Conservation (phyloP, 495 filamentous ascomycete species). For the Xylaria grammica region DNA sequence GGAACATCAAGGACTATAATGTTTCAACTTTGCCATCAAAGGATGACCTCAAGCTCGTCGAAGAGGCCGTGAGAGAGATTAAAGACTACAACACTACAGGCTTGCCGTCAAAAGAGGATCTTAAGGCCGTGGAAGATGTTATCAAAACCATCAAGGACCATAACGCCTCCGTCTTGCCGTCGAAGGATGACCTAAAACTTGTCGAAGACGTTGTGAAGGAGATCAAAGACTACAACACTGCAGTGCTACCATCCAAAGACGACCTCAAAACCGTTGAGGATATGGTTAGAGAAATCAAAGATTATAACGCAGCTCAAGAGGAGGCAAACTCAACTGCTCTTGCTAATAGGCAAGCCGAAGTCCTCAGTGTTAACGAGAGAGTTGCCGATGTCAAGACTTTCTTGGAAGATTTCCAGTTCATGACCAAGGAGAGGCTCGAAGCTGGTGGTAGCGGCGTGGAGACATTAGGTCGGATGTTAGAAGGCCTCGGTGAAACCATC, state of each 20-base stretch:
- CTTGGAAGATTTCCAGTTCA: constrained; percentile 55
- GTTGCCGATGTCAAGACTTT: constrained; percentile 58
- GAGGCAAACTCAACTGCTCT: constrained; percentile 78
- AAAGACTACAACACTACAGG: constrained; percentile 25
- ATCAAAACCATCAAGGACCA: constrained; percentile 64
- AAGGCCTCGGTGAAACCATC: constrained; percentile 65
- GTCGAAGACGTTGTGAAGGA: constrained; percentile 66
- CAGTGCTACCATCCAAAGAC: constrained; percentile 67
- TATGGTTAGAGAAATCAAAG: constrained; percentile 69
- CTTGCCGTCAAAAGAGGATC: constrained; percentile 67
- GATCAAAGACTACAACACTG: constrained; percentile 61
- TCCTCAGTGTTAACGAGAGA: constrained; percentile 52
- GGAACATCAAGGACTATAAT: constrained; percentile 59
- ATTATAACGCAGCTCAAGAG: constrained; percentile 69
- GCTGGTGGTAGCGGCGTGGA: constrained; percentile 55
- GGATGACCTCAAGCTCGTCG: constrained; percentile 58
- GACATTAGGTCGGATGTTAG: constrained; percentile 62
- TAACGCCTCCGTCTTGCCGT: constrained; percentile 57
- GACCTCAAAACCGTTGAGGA: constrained; percentile 57
- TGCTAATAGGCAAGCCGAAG: constrained; percentile 70
- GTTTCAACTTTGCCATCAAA: constrained; percentile 59
- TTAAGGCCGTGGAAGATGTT: constrained; percentile 56
- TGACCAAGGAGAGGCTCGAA: constrained; percentile 55
- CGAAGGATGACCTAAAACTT: constrained; percentile 63
- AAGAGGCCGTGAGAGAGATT: constrained; percentile 69